Evolutionary conservation across 2,329 filamentous ascomycete genomes (phyloP), one percentile per base, ranked within the genome.

Genomic region (Didymella arachidicola): DNA sequence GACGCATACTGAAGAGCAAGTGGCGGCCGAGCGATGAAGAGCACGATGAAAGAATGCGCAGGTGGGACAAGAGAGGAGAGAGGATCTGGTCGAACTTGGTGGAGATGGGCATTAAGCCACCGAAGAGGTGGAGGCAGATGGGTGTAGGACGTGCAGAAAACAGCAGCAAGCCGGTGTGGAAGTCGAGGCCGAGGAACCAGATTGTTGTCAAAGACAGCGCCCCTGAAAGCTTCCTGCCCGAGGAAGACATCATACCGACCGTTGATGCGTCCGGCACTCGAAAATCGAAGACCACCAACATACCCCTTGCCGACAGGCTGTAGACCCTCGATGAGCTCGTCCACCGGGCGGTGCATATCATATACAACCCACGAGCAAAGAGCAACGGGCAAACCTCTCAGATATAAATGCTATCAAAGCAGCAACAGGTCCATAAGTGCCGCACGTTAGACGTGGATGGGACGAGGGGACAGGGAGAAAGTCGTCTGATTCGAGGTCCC

Each of bases 1-100:
- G 93, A 11, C 86, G 95, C 34, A 96, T 99, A 51, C 80, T 99
- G 61, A 92, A 86, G 79, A 87, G 86, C 74, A 93, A 91, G 60
- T 95, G 91, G 89, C 78, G 79, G 68, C 88, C 91, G 3, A 81
- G 73, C 7, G 71, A 82, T 46, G 77, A 79, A 38, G 80, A 83
- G 59, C 67, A 75, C 16, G 79, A 81, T 26, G 75, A 78, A 7
- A 70, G 80, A 36, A 68, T 77, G 64, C 59, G 68, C 54, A 67
- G 81, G 27, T 83, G 81, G 81, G 79, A 82, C 56, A 78, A 77
- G 46, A 68, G 81, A 4, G 81, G 81, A 3, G 78, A 81, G 65
- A 75, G 71, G 68, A 82, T 83, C 61, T 83, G 81, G 81, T 67
- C 72, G 5, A 78, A 80, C 42, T 70, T 82, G 68, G 79, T 79